Conservation (phyloP, 2,329 filamentous ascomycete genomes). For the Tolypocladium guangdongense region DNA sequence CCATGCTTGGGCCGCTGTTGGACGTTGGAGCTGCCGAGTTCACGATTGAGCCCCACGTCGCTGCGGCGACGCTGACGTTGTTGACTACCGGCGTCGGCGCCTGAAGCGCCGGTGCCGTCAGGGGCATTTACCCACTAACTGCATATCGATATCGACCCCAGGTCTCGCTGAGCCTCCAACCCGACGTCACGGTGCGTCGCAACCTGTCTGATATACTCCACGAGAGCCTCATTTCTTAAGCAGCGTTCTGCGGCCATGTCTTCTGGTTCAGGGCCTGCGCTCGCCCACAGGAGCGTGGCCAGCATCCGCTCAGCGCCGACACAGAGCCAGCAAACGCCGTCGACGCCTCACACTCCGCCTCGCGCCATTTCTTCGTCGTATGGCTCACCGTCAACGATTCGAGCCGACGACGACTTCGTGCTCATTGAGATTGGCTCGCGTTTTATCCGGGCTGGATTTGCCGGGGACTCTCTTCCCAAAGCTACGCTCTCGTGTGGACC, state of each 20-base stretch:
- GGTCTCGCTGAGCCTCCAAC: neutral
- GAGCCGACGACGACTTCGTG: constrained; percentile 73
- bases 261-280: constrained; percentile 28
- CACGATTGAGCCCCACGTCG: constrained; percentile 13
- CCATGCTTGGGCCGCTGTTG: neutral
- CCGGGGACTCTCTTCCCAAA: constrained; percentile 72
- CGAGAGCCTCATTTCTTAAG: neutral
- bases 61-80: constrained; percentile 14
- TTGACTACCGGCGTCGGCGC: constrained; percentile 20
- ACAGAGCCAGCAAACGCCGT: constrained; percentile 20
- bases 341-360: constrained; percentile 51
- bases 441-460: constrained; percentile 72
- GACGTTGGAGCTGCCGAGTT: neutral
- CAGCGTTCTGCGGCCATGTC: constrained; percentile 25
- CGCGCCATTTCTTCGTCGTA: constrained; percentile 43
- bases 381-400: constrained; percentile 48
- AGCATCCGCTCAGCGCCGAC: constrained; percentile 39
- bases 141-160: neutral
- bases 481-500: constrained; percentile 59
- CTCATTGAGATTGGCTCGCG: constrained; percentile 76
- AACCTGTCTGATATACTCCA: no score
- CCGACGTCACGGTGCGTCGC: neutral
- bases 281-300: constrained; percentile 47
- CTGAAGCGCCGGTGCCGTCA: constrained; percentile 3
- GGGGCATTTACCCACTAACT: neutral